These are phyloP conservation scores for Macrophomina tecta DNA, from an alignment of 2,329 filamentous ascomycete genomes.

Conservation along the genomic window DNA sequence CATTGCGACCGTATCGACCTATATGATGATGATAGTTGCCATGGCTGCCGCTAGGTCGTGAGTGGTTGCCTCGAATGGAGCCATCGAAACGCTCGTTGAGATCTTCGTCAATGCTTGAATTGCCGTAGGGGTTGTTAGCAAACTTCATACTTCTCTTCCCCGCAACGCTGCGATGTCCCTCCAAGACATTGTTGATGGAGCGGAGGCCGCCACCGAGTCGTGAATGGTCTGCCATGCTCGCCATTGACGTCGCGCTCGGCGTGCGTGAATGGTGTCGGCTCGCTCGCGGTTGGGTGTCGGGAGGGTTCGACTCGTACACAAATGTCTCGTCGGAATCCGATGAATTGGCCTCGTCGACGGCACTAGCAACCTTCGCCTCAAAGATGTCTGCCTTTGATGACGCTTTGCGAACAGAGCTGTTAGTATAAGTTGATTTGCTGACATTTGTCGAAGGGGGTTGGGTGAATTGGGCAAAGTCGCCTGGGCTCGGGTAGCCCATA, in stretches of 20 bases:
- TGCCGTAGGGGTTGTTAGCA: constrained; percentile 76
- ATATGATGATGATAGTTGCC: constrained; percentile 81
- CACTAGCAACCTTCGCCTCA: constrained; percentile 93
- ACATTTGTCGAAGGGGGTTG: constrained; percentile 16
- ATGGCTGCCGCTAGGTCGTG: constrained; percentile 63
- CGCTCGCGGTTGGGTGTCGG: constrained; percentile 65
- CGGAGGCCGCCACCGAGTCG: constrained; percentile 55
- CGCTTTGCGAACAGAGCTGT: constrained; percentile 58
- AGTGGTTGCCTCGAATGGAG: constrained; percentile 48
- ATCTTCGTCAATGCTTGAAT: constrained; percentile 59
- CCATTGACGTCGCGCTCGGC: constrained; percentile 84
- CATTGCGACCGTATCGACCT: constrained; percentile 71
- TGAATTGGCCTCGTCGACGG: constrained; percentile 93
- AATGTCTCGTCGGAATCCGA: constrained; percentile 99
- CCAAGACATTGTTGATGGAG: constrained; percentile 71
- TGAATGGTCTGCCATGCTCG: constrained; percentile 69
- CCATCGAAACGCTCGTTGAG: constrained; percentile 46
- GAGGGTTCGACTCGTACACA: constrained; percentile 96
- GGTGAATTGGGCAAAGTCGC: constrained; percentile 7
- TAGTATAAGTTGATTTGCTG: constrained; percentile 37
- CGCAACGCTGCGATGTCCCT: constrained; percentile 66
- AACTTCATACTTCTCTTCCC: constrained; percentile 98
- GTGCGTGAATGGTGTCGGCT: constrained; percentile 83
- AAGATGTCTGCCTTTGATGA: constrained; percentile 98
- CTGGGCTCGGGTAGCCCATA: constrained; percentile 11